Evolutionary conservation across 2,329 filamentous ascomycete genomes (phyloP).

Genomic region (Colletotrichum lini): DNA sequence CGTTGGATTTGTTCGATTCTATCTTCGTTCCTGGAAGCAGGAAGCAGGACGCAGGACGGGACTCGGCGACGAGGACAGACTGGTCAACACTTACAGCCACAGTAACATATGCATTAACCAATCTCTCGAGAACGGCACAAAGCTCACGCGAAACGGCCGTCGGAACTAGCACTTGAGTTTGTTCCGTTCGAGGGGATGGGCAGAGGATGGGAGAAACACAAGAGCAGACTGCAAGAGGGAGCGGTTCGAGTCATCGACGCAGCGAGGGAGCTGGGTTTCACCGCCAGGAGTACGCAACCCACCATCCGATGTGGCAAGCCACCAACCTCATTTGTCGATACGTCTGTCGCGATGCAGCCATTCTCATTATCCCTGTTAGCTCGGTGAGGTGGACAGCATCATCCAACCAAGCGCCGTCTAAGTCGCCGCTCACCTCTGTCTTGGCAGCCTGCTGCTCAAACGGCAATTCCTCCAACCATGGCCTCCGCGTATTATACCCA

Average conservation of each 20-base stretch:
- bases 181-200: background rate
- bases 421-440: conserved; percentile 25
- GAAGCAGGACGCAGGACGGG: background rate
- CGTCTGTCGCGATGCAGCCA: conserved; percentile 27
- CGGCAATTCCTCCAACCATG: conserved; percentile 10
- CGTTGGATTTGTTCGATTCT: conserved; percentile 15
- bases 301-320: conserved; percentile 29
- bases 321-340: conserved; percentile 21
- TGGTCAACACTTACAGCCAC: conserved; percentile 23
- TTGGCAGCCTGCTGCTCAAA: conserved; percentile 30
- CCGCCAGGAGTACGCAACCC: conserved; percentile 30
- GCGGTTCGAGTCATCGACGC: conserved; percentile 2
- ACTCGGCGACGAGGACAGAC: background rate
- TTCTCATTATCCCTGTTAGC: conserved; percentile 32
- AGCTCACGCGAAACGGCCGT: background rate
- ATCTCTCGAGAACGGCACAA: background rate
- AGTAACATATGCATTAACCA: conserved; percentile 9
- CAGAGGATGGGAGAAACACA: background rate
- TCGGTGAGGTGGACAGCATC: conserved; percentile 36
- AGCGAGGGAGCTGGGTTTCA: conserved; percentile 13
- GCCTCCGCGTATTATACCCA: background rate
- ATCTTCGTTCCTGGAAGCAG: conserved; percentile 24
- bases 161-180: background rate
- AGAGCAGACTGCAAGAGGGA: background rate
- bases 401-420: conserved; percentile 1